Base-by-base conservation (phyloP, 2,329 filamentous ascomycete species). In the Fusarium solani-melongenae region DNA sequence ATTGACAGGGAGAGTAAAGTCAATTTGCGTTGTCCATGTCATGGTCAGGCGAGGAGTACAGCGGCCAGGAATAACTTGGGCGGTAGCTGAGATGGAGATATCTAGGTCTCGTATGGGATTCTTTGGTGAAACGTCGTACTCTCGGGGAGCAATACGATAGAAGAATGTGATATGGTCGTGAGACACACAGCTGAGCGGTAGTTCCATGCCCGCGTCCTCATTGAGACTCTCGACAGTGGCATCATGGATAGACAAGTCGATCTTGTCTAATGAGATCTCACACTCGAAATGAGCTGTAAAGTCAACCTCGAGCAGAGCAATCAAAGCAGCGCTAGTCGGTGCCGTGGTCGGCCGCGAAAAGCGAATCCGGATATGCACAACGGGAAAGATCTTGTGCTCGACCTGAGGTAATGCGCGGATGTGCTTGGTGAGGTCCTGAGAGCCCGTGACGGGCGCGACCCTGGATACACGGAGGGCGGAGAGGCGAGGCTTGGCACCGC, bases 161-260 rank as follows among this genome's bases (percentile, higher is more conserved):
- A 95, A 84, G 75, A 94, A 91, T 2, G 92, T 93, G 70, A 94
- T 84, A 80, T 95, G 92, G 78, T 96, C 93, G 75, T 93, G 91
- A 17, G 92, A 89, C 15, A 90, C 90, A 78, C 91, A 92, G 46
- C 85, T 85, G 29, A 92, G 83, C 6, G 91, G 89, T 22, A 92
- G 83, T n/a, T 75, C 53, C 75, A 84, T 79, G 29, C 86, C 87
- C 2, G 86, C 83, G 51, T 86, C 81, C 39, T 82, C 81, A 70
- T 88, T 90, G 15, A 92, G 86, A 66, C 89, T 85, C 64, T 91
- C 87, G 20, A 93, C 87, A 15, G 82, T 82, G 55, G 90, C 91
- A 27, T 90, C 89, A 34, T 84, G 82, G 15, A 94, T 84, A 2
- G 84, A 82, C 31, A 95, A 83, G 1, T 85, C 76, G 64, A 94